These are phyloP conservation scores for Phellopilus nigrolimitatus DNA, from an alignment of 1,284 basidiomycete species.

Conservation along the genomic window DNA sequence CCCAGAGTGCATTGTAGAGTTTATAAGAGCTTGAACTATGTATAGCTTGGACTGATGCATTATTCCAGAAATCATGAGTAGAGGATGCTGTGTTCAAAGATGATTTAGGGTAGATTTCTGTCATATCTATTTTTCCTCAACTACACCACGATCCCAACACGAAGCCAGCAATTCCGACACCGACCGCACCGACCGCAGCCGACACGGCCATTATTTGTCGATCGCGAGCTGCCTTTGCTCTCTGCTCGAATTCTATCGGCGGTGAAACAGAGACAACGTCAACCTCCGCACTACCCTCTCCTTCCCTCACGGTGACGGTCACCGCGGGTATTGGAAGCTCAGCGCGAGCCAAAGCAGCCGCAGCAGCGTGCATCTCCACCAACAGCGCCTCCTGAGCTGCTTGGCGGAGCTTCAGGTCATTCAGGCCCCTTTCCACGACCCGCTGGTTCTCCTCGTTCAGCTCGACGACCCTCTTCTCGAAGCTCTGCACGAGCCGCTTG, in stretches of 20 bases:
- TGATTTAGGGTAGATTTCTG: not conserved
- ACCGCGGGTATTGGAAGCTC: not conserved
- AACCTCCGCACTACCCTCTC: not conserved
- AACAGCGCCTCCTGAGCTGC: conserved; percentile 44
- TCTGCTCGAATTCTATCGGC: not conserved
- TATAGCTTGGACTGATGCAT: not conserved
- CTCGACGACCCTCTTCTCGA: conserved; percentile 80
- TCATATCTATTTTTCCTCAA: not conserved
- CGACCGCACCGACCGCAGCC: conserved; percentile 22
- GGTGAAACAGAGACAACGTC: not conserved
- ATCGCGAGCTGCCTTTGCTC: conserved; percentile 8
- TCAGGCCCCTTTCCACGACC: conserved; percentile 43
- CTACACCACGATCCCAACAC: conserved; percentile 7
- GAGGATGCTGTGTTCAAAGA: too few species aligned
- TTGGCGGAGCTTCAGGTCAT: conserved; percentile 45
- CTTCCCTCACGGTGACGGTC: not conserved
- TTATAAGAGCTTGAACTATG: conserved; percentile 30
- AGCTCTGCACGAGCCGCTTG: conserved; percentile 73
- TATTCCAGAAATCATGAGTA: too few species aligned
- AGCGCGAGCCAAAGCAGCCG: not conserved
- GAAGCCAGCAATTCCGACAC: conserved; percentile 26
- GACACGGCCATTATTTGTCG: conserved; percentile 18
- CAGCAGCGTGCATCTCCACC: conserved; percentile 7
- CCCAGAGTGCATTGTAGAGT: conserved; percentile 45
- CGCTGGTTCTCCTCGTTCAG: conserved; percentile 55